phyloP scores from a whole-genome alignment of 495 filamentous ascomycete genomes.

The Schizothecium vesticola region DNA sequence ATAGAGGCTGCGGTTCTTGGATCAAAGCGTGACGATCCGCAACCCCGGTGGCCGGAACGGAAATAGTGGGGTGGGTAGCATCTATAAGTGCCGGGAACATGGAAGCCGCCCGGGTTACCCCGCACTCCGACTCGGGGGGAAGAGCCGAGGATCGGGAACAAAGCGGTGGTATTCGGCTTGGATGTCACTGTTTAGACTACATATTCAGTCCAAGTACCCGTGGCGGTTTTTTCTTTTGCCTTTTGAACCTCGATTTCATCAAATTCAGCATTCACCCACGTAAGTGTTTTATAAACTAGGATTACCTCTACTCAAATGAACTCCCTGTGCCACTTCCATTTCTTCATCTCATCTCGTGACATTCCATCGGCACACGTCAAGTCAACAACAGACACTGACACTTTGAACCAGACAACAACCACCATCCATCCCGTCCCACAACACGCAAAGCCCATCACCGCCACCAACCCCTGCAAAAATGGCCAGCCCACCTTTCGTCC shows the following conservation, averaged over 20 bases:
- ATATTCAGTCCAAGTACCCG: not conserved
- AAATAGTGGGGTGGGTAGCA: not conserved
- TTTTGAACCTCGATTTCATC: not conserved
- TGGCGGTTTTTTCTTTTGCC: not conserved
- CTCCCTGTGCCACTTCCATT: not conserved
- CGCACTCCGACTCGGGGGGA: not conserved
- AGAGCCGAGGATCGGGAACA: not conserved
- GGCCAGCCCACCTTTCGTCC: constrained; percentile 26
- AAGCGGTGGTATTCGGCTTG: not conserved
- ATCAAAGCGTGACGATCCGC: not conserved
- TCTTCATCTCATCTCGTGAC: not conserved
- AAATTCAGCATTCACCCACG: not conserved
- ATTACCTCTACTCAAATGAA: not conserved
- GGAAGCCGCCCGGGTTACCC: not conserved
- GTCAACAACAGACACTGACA: not conserved
- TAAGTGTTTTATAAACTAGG: not conserved
- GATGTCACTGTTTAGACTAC: not conserved
- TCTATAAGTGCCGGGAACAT: not conserved
- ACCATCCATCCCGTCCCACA: not conserved
- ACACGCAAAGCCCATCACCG: not conserved
- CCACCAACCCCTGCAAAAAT: constrained; percentile 16
- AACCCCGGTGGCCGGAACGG: not conserved
- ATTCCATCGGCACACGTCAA: not conserved
- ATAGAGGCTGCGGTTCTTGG: not conserved
- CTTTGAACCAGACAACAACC: not conserved